Evolutionary conservation across 2,329 filamentous ascomycete species (phyloP), one percentile per base, ranked within the genome.

Genomic region (Zalaria obscura): DNA sequence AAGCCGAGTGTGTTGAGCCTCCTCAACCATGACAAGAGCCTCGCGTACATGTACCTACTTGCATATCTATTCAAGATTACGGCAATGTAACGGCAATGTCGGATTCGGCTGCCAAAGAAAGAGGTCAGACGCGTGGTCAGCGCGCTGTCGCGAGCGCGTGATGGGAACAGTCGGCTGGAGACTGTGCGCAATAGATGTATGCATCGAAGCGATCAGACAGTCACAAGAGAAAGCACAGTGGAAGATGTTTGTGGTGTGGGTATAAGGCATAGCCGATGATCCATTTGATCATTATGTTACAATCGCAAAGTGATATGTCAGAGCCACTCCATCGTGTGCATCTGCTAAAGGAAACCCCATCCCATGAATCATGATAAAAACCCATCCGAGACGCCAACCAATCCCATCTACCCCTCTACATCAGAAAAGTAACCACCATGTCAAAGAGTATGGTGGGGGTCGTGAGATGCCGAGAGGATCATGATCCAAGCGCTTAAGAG

Each of bases 401-500:
- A 48, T 45, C 42, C 44, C 47, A 40, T 43, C 35, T 38, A 48
- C 40, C 41, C 45, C 28, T 35, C 40, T 18, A 2, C 18, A 18
- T 18, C 18, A 18, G 18, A 39, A 26, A 42, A 40, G 32, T 32
- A 27, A 37, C 38, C 39, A 28, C 34, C 42, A 39, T 43, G 34
- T 36, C 31, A 35, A 38, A 41, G 41, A 34, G 39, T 44, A 40
- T 42, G 41, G 33, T 32, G 36, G 38, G 41, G 40, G 38, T 33
- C 10, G 37, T 32, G 35, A 38, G 42, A 36, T 45, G 48, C 50
- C 46, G 48, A 50, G 40, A 33, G 47, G 45, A 49, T 50, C 47
- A 44, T 45, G 45, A 44, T 41, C 45, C 44, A 48, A 40, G 37
- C 54, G 50, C 52, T 54, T 69, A 70, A 62, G 67, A 69, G 49